Percentiles rank a stretch among this genome's conserved stretches.
Evolutionary conservation across 2,329 filamentous ascomycete genomes (phyloP).

Genomic region (Harringtonia aguacate): DNA sequence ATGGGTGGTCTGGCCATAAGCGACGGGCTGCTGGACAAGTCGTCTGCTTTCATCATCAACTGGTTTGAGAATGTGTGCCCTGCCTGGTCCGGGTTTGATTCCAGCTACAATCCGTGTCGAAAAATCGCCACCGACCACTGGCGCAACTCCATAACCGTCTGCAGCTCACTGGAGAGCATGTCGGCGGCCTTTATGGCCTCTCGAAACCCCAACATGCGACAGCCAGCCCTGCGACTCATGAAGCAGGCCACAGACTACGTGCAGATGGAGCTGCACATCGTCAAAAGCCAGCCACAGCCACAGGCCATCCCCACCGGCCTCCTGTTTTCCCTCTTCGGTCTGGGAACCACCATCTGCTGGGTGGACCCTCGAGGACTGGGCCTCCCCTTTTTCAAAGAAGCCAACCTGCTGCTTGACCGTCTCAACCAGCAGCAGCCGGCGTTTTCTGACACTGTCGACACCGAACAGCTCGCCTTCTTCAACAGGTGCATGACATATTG

Average conservation of each 20-base stretch:
- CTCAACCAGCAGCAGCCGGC: not conserved
- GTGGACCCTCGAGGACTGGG: constrained; percentile 18
- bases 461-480: constrained; percentile 21
- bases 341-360: constrained; percentile 28
- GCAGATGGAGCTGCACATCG: constrained; percentile 20
- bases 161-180: constrained; percentile 27
- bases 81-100: constrained; percentile 28
- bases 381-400: constrained; percentile 10
- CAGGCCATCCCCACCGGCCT: constrained; percentile 20
- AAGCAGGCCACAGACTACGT: constrained; percentile 21
- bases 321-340: constrained; percentile 25
- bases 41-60: constrained; percentile 7
- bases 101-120: constrained; percentile 23
- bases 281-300: constrained; percentile 4
- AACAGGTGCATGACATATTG: constrained; percentile 27
- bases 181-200: constrained; percentile 25
- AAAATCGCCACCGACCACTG: constrained; percentile 24
- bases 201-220: constrained; percentile 23
- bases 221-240: constrained; percentile 20
- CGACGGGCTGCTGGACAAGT: not conserved
- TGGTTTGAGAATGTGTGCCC: constrained; percentile 30
- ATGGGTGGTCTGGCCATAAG: not conserved
- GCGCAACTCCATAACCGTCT: constrained; percentile 23
- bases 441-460: constrained; percentile 9
- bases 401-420: constrained; percentile 2